Evolutionary conservation across 2,329 filamentous ascomycete species (phyloP).

Genomic region (Ophiostoma sp.): DNA sequence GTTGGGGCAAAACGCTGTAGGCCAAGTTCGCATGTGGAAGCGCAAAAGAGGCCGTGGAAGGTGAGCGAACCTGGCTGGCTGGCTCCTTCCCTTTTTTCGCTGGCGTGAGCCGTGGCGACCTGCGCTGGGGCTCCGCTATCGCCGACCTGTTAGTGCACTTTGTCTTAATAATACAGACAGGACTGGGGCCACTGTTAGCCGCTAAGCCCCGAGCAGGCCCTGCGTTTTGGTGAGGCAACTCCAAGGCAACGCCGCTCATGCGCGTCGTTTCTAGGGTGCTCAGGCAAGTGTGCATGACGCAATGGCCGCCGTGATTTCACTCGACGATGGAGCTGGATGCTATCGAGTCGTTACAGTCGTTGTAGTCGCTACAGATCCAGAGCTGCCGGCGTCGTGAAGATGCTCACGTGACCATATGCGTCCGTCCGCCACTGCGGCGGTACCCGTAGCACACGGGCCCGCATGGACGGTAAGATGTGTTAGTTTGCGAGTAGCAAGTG

Average conservation of each 20-base stretch:
- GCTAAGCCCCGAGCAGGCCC: constrained; percentile 17
- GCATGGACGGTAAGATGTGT: no score
- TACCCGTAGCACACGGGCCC: background rate
- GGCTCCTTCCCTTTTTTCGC: constrained; percentile 17
- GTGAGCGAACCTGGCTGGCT: constrained; percentile 22
- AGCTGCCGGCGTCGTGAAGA: background rate
- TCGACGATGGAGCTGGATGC: background rate
- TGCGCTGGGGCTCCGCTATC: constrained; percentile 24
- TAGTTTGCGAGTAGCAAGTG: no score
- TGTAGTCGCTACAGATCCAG: background rate
- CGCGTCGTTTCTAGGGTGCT: background rate
- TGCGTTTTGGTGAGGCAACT: background rate
- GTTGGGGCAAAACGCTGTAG: background rate
- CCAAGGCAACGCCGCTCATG: constrained; percentile 6
- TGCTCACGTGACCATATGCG: background rate
- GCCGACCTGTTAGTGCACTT: constrained; percentile 15
- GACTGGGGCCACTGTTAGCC: constrained; percentile 15
- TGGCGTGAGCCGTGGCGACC: constrained; percentile 19
- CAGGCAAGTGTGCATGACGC: background rate
- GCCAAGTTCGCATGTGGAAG: constrained; percentile 17
- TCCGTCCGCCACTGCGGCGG: background rate
- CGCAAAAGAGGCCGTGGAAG: constrained; percentile 21
- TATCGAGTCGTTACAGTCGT: background rate
- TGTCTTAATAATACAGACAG: constrained; percentile 26
- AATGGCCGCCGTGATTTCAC: background rate